Base-by-base conservation (phyloP, 202 grass and related monocot species). In the Zizania palustris region DNA sequence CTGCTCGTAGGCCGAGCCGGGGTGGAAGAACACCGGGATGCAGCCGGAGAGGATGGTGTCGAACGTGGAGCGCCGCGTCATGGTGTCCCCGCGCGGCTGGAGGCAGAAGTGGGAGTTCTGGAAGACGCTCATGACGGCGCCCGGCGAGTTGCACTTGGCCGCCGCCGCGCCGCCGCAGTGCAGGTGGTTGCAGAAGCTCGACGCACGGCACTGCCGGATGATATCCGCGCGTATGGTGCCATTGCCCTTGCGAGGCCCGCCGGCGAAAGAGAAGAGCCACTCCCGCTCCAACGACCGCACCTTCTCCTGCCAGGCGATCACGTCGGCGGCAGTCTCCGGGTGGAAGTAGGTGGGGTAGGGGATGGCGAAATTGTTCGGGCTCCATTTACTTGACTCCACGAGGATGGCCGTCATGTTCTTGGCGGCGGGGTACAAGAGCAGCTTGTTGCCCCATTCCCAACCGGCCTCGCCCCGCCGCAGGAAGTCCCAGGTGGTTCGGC, bases 331-430 rank as follows among this genome's bases (percentile, higher is more conserved):
- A 40, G 81, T 9, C 5, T 15, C 79, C 1, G 89, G 93, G 64
- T 96, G 93, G 80, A 96, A 96, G 78, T 88, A 74, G 11, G 93
- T 90, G 39, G 93, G 93, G 82, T 90, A 92, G 0, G 89, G 93
- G 18, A 96, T 64, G 3, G 85, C 87, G 60, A 92, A 62, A 8
- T 81, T 79, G 34, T 71, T 82, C 5, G 13, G 14, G 13, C 62
- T 19, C 85, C 73, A 86, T 28, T 84, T 82, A 60, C 87, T 82
- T 4, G 79, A n/a, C 72, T 96, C 93, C 8, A 96, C 72, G 11
- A 87, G 71, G 5, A 96, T 60, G 54, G 87, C 80, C 34, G 86
- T 79, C 74, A 96, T 92, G 79, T 90, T 96, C 71, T 73, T 4
- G 16, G 78, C 84, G 62, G 85, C 86, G 1, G 89, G 92, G 65